A percentile compares a stretch with the other conserved stretches of the same genome.
phyloP scores from a whole-genome alignment of 495 filamentous ascomycete genomes.

The Hypoxylon lienhwacheense region DNA sequence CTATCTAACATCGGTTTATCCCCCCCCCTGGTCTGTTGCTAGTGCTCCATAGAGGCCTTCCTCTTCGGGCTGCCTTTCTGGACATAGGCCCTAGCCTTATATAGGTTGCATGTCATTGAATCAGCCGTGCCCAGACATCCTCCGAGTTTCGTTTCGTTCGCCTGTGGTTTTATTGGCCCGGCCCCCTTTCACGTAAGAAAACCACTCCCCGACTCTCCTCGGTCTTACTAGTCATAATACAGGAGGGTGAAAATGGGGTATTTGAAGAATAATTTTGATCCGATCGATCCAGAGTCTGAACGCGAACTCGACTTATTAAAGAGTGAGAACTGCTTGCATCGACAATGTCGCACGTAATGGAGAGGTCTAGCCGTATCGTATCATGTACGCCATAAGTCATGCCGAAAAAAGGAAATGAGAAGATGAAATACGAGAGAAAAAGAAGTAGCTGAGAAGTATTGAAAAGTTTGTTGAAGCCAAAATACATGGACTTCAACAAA shows the following conservation, averaged over 20 bases:
- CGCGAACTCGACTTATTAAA: constrained; percentile 18
- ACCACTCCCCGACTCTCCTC: constrained; percentile 31
- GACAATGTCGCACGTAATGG: constrained; percentile 20
- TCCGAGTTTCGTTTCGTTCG: constrained; percentile 18
- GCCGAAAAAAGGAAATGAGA: constrained; percentile 12
- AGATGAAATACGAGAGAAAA: constrained; percentile 4
- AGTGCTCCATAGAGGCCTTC: not conserved
- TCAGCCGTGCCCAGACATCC: constrained; percentile 12
- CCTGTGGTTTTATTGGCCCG: constrained; percentile 19
- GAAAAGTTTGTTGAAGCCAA: constrained; percentile 1
- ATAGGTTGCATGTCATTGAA: not conserved
- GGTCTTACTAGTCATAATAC: constrained; percentile 25
- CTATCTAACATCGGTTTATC: not conserved
- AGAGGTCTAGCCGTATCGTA: constrained; percentile 32
- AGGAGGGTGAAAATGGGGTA: constrained; percentile 34
- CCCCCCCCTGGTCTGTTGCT: constrained; percentile 10
- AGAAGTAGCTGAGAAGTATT: constrained; percentile 2
- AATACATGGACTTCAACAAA: constrained; percentile 9
- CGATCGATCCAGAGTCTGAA: constrained; percentile 29
- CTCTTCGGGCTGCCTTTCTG: constrained; percentile 1
- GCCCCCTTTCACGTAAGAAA: constrained; percentile 25
- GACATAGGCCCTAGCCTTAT: not conserved
- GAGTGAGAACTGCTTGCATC: constrained; percentile 9
- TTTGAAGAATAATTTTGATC: constrained; percentile 33
- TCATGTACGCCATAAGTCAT: constrained; percentile 34